Evolutionary conservation across 2,329 filamentous ascomycete species (phyloP), one percentile per base, ranked within the genome.

Genomic region (Aspergillus amoenus): DNA sequence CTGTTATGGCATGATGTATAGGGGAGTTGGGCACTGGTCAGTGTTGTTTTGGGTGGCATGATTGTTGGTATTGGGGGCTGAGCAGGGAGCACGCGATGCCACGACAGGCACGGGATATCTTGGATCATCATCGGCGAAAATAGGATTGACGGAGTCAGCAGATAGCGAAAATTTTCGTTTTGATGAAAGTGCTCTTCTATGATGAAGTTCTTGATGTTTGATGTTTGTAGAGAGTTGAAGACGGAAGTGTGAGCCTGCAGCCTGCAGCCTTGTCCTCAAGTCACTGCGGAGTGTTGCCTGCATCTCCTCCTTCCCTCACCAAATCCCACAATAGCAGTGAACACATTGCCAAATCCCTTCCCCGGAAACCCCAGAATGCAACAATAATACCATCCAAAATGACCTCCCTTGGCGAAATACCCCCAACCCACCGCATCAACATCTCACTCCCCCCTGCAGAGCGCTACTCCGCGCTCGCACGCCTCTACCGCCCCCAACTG

Each of bases 371-470:
- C 12, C 15, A 37, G 3, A 6, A 37, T 37, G 34, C 34, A 37
- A 37, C 34, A 37, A 37, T 37, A 37, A 13, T n/a, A 37, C 34
- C 34, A 37, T 37, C 15, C 15, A 37, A 37, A 37, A 37, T 37
- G 34, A 15, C 34, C 22, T 13, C 30, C 54, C 55, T 27, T 7
- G 61, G 57, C 12, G 58, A 67, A 30, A 50, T 52, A 12, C 67
- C 68, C 12, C 78, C 78, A 7, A 63, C 67, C 9, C 81, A 78
- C 64, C 74, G 62, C 12, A 85, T 86, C 61, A 79, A 87, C 61
- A 76, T 86, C 3, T 82, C 81, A 2, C 76, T 79, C 2, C 77
- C 82, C 1, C 82, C 84, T 2, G 66, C 72, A 27, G 68, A 81
- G 57, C 78, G 84, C 50, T 87, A 86, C 68, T 67, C 73, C 17